A percentile compares a stretch with the other conserved stretches of the same genome.
Conservation (phyloP, 1,139 yeast genomes). For the Blastobotrys proliferans region DNA sequence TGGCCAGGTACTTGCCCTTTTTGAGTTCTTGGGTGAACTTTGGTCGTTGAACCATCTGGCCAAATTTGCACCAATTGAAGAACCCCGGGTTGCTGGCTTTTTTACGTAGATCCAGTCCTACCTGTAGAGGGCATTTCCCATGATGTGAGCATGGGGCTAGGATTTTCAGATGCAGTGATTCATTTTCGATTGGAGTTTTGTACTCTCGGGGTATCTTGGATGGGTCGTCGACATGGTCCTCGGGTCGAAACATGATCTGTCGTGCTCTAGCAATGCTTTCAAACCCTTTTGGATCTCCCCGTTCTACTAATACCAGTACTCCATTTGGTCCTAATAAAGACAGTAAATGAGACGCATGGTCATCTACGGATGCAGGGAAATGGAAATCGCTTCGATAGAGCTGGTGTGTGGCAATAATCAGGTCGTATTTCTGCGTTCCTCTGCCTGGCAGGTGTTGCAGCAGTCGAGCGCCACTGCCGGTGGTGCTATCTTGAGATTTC, state of each 20-base stretch:
- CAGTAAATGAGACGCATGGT: conserved; percentile 57
- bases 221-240: conserved; percentile 49
- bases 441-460: conserved; percentile 21
- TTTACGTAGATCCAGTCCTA: conserved; percentile 62
- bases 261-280: conserved; percentile 88
- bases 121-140: conserved; percentile 78
- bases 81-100: conserved; percentile 51
- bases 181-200: conserved; percentile 42
- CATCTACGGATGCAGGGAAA: conserved; percentile 73
- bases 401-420: conserved; percentile 83
- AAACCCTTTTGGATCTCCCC: conserved; percentile 88
- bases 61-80: conserved; percentile 65
- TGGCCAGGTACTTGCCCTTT: conserved; percentile 70
- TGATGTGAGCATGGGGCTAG: conserved; percentile 94
- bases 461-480: too few species aligned
- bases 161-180: conserved; percentile 33
- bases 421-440: conserved; percentile 49
- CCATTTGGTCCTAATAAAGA: conserved; percentile 71
- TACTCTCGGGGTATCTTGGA: conserved; percentile 74
- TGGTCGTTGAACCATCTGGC: conserved; percentile 73
- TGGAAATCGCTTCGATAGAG: conserved; percentile 50
- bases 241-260: conserved; percentile 83
- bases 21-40: conserved; percentile 73
- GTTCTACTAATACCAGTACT: conserved; percentile 68
- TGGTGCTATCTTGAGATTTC: conserved; percentile 51